A percentile compares a stretch with the other conserved stretches of the same genome.
These are phyloP conservation scores for Medicago ruthenica DNA, from an alignment of 306 rosid genomes.

Conservation along the genomic window DNA sequence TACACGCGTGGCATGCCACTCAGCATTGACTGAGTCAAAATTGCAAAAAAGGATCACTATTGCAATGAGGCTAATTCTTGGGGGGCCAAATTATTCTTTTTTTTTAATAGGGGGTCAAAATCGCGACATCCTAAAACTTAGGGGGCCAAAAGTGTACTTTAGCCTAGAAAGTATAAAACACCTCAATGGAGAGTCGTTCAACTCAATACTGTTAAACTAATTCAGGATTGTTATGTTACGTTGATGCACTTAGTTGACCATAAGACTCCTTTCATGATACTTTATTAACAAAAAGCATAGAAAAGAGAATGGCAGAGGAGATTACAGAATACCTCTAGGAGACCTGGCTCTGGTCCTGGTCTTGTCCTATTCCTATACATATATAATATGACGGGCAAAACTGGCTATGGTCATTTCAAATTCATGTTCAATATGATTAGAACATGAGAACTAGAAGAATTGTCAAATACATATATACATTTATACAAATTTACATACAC, in stretches of 20 bases:
- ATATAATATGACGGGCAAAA: background rate
- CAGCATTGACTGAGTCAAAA: no score
- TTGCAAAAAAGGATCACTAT: no score
- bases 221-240: background rate
- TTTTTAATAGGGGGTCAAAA: no score
- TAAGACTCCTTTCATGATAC: background rate
- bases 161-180: background rate
- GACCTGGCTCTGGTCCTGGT: background rate
- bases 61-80: no score
- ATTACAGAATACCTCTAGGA: background rate
- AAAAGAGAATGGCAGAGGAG: background rate
- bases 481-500: no score
- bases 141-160: no score
- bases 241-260: background rate
- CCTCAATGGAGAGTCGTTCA: background rate
- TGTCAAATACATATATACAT: background rate
- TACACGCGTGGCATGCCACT: no score
- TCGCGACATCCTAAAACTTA: no score
- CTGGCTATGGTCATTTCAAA: background rate
- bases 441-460: background rate
- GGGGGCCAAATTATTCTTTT: no score
- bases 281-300: background rate
- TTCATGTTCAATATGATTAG: conserved; percentile 3
- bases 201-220: conserved; percentile 3
- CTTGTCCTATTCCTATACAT: background rate